Base-by-base conservation (phyloP, 257 asterid species). In the Mitragyna speciosa region DNA sequence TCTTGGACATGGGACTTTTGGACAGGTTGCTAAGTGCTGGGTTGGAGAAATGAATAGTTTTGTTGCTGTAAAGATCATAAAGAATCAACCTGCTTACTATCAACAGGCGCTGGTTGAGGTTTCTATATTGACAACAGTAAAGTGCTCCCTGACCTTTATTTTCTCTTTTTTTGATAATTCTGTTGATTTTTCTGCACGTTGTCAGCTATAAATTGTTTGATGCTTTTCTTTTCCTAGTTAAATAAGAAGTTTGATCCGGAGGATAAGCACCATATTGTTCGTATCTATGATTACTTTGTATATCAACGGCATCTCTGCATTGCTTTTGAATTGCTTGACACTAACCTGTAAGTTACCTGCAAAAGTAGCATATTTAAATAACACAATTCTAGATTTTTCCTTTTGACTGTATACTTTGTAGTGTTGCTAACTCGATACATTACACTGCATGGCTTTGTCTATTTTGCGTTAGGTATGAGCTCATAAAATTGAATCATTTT, bases 11-110 rank as follows among this genome's bases (percentile, higher is more conserved):
- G 99, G 99, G 79, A 96, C 99, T 73, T 96, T 96, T 86, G 99
- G 99, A 74, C 99, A 96, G 91, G 99, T 96, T 82, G 99, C 97
- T 41, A 96, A 94, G 86, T 96, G 99, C 86, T 94, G 96, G 99
- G 96, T 91, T 81, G 86, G 95, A 22, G 97, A 96, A 80, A 89
- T 90, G 74, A 87, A 88, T 61, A 86, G 91, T 83, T 91, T 89
- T 83, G 90, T 91, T 82, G 99, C 99, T 87, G 97, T 96, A 51
- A 96, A 96, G 89, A 91, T 96, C 86, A 96, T 96, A 77, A 96
- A 96, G 83, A 96, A 96, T 76, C 93, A 86, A 86, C 98, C 99
- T 83, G 99, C 99, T 70, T 96, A 91, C 89, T 92, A 96, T 91
- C 99, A 92, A 85, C 99, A 94, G 87, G 97, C 99, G 65, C 90